Percentiles rank a stretch among this genome's conserved stretches.
Conservation (phyloP, 1,284 basidiomycete species). For the Trichosporon coremiiforme region DNA sequence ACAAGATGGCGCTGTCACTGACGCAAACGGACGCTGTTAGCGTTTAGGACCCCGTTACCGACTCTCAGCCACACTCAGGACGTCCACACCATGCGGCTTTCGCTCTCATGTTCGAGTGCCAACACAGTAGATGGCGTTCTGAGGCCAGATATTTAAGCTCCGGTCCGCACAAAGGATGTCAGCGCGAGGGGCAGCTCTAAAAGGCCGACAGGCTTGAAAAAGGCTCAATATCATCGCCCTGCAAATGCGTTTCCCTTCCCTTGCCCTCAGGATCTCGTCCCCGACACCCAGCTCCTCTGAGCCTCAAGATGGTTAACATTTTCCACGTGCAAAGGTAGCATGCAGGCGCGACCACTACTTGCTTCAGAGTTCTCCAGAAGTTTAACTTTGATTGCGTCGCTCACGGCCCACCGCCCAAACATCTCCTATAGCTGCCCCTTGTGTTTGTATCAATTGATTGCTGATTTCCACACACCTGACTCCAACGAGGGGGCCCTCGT, state of each 20-base stretch:
- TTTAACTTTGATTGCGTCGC: constrained; percentile 10
- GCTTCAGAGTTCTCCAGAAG: constrained; percentile 8
- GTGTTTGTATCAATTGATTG: constrained; percentile 5
- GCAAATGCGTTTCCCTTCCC: neutral
- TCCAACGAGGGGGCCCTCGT: neutral
- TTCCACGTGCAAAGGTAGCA: constrained; percentile 2
- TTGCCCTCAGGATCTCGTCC: neutral
- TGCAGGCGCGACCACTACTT: neutral
- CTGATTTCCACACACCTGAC: neutral
- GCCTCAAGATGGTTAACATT: neutral
- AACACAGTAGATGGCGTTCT: neutral
- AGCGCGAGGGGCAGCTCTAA: neutral
- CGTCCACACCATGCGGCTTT: neutral
- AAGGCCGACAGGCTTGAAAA: neutral
- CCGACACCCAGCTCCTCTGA: neutral
- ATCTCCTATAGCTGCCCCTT: neutral
- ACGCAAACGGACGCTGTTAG: neutral
- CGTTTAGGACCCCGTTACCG: neutral
- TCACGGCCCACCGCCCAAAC: neutral
- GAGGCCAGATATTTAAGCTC: neutral
- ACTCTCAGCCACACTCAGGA: neutral
- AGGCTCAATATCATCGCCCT: neutral
- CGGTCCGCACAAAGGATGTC: neutral
- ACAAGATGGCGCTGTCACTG: neutral
- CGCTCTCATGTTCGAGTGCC: too few species aligned